Conservation (phyloP, 441 rosid species). For the Lepidium campestre region DNA sequence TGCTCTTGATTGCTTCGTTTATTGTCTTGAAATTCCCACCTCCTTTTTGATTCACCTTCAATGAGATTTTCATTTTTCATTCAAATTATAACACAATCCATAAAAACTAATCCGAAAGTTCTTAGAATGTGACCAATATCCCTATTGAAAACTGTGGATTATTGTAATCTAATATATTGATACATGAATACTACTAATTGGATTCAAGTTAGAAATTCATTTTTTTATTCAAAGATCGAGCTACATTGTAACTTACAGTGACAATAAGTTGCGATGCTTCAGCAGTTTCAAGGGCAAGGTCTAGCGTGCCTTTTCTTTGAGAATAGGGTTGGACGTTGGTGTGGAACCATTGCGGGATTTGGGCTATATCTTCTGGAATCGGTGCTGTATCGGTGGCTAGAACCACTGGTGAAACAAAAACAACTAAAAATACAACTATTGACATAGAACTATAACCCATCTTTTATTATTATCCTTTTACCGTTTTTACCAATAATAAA, state of each 20-base stretch:
- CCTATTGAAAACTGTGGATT: no score
- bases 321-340: constrained; percentile 17
- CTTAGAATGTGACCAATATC: no score
- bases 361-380: constrained; percentile 19
- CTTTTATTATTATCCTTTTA: constrained; percentile 10
- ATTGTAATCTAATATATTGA: no score
- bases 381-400: constrained; percentile 16
- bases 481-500: no score
- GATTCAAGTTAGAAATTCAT: no score
- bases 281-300: constrained; percentile 29
- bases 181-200: no score
- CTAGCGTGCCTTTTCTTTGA: constrained; percentile 15
- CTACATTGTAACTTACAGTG: constrained; percentile 26
- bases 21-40: constrained; percentile 23
- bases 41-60: constrained; percentile 27
- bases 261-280: constrained; percentile 12
- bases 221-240: no score
- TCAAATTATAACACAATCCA: not conserved
- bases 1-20: constrained; percentile 24
- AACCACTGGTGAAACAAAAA: constrained; percentile 6
- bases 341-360: constrained; percentile 25
- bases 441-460: constrained; percentile 23
- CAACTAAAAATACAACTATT: constrained; percentile 5
- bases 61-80: not conserved
- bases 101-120: not conserved